Percentiles rank a stretch among this genome's conserved stretches.
Conservation (phyloP, 257 asterid species). For the Craterostigma plantagineum region DNA sequence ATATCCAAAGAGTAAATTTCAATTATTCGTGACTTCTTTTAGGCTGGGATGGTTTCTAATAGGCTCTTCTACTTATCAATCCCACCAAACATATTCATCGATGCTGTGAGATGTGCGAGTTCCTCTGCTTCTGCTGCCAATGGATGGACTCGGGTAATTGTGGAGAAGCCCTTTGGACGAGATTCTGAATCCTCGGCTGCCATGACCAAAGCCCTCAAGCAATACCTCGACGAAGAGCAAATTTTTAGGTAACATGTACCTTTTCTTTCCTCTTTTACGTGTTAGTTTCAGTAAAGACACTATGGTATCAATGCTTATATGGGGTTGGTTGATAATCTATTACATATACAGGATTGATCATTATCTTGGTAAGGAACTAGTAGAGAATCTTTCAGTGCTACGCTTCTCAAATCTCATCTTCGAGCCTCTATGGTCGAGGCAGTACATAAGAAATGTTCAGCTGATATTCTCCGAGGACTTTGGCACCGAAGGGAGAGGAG, state of each 20-base stretch:
- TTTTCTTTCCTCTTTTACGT: neutral
- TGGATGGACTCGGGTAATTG: constrained; percentile 97
- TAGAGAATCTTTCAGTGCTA: constrained; percentile 89
- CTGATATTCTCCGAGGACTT: constrained; percentile 93
- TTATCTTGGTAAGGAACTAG: constrained; percentile 96
- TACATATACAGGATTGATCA: constrained; percentile 67
- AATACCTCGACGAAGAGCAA: constrained; percentile 78
- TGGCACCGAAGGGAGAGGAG: constrained; percentile 99
- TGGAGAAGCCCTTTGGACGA: constrained; percentile 96
- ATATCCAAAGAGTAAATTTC: neutral
- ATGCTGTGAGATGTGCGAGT: constrained; percentile 87
- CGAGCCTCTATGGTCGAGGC: constrained; percentile 95
- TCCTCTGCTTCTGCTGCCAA: constrained; percentile 60
- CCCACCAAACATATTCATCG: constrained; percentile 82
- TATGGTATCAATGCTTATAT: too few species aligned
- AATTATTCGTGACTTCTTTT: constrained; percentile 10
- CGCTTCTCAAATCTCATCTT: constrained; percentile 89
- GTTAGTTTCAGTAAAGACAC: neutral
- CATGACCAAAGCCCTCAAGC: constrained; percentile 70
- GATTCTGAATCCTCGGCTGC: constrained; percentile 94
- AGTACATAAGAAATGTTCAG: constrained; percentile 87
- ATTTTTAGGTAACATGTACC: constrained; percentile 46
- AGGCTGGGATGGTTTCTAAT: constrained; percentile 72
- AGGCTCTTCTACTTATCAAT: constrained; percentile 87
- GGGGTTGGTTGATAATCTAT: neutral